Conservation (phyloP, 352 stramenopile species). For the Phytophthora aleatoria region DNA sequence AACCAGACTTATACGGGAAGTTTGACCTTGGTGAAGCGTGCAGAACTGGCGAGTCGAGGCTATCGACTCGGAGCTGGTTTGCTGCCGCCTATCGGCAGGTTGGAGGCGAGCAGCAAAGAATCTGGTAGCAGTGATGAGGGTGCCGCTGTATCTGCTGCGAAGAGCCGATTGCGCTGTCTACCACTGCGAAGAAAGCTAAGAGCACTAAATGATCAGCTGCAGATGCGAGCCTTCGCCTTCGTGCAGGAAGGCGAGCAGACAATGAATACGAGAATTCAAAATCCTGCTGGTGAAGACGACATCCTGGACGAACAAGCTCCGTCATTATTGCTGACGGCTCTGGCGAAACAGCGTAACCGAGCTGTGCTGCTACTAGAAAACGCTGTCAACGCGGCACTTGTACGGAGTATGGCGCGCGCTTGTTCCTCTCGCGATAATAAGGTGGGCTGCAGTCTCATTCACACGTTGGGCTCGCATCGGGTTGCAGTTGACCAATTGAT, state of each 20-base stretch:
- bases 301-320: constrained; percentile 29
- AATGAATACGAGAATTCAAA: not conserved
- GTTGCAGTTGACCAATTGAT: constrained; percentile 18
- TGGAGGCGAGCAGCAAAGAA: constrained; percentile 35
- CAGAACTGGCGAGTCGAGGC: constrained; percentile 55
- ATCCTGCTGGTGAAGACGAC: constrained; percentile 1
- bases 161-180: constrained; percentile 41
- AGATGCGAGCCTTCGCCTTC: constrained; percentile 7
- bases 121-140: constrained; percentile 1
- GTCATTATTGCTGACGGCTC: constrained; percentile 61
- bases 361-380: constrained; percentile 46
- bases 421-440: constrained; percentile 6
- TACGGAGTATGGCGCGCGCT: constrained; percentile 18
- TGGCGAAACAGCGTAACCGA: constrained; percentile 53
- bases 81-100: constrained; percentile 57
- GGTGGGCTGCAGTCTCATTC: constrained; percentile 12
- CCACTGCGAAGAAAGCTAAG: constrained; percentile 46
- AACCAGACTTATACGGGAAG: constrained; percentile 37
- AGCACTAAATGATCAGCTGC: constrained; percentile 52
- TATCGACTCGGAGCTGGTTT: constrained; percentile 51
- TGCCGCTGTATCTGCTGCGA: constrained; percentile 2
- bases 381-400: constrained; percentile 28
- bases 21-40: constrained; percentile 61
- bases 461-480: constrained; percentile 7
- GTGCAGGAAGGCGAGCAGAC: not conserved